phyloP scores from a whole-genome alignment of 2,329 filamentous ascomycete species.

The Neonectria coccinea region DNA sequence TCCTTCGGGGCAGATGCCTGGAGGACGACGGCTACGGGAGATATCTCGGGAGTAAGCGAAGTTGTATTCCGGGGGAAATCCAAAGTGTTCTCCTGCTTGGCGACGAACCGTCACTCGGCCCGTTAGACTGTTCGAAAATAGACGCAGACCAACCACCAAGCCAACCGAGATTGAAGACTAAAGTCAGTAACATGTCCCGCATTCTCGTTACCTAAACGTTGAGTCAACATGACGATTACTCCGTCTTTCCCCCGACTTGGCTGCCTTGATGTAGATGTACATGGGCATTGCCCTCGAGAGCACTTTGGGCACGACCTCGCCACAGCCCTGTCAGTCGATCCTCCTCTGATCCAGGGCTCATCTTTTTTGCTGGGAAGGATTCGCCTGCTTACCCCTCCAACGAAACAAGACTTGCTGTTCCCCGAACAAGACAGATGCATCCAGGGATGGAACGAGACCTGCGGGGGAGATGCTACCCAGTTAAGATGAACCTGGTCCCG shows the following conservation, averaged over 20 bases:
- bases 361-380: background rate
- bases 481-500: conserved; percentile 1
- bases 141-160: conserved; percentile 3
- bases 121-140: background rate
- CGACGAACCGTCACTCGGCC: background rate
- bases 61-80: background rate
- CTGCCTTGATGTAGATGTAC: background rate
- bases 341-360: conserved; percentile 3
- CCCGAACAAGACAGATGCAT: conserved; percentile 11
- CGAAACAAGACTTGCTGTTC: conserved; percentile 4
- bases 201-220: conserved; percentile 18
- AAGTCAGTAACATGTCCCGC: background rate
- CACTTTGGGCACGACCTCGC: background rate
- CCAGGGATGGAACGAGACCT: conserved; percentile 1
- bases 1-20: background rate
- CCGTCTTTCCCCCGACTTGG: background rate
- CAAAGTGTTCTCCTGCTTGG: too few relatives aligned
- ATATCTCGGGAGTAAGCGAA: background rate
- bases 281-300: background rate
- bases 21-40: background rate
- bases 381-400: background rate
- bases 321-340: background rate
- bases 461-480: conserved; percentile 10
- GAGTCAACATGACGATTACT: conserved; percentile 6
- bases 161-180: conserved; percentile 17